Conservation (phyloP, 257 asterid species). For the Solanum sitiens region DNA sequence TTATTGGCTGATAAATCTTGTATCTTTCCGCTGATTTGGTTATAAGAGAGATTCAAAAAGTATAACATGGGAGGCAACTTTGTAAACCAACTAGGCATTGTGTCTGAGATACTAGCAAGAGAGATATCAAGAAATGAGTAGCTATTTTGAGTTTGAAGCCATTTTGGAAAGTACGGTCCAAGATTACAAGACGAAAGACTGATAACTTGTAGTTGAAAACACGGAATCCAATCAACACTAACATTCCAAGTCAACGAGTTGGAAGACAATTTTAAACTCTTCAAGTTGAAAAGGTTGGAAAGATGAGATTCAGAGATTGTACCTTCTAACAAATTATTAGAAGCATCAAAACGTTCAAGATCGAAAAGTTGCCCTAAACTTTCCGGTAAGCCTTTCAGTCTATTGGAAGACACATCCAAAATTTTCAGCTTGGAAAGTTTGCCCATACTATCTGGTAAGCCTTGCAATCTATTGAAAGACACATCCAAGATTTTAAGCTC, state of each 20-base stretch:
- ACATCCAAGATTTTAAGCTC: neutral
- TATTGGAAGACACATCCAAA: neutral
- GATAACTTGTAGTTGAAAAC: conserved; percentile 5
- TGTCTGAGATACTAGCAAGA: conserved; percentile 7
- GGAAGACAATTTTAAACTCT: conserved; percentile 10
- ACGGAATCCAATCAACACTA: conserved; percentile 9
- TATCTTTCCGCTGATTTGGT: conserved; percentile 18
- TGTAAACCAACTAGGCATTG: conserved; percentile 27
- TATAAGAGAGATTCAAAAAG: conserved; percentile 29
- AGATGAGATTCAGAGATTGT: conserved; percentile 13
- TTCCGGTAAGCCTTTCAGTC: neutral
- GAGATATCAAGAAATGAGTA: conserved; percentile 17
- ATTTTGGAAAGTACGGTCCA: conserved; percentile 24
- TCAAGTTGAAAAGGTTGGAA: conserved; percentile 3
- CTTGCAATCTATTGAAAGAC: neutral
- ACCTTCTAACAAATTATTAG: conserved; percentile 16
- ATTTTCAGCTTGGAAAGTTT: neutral
- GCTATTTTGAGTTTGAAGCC: conserved; percentile 22
- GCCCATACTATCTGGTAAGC: conserved; percentile 4
- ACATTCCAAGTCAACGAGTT: conserved; percentile 10
- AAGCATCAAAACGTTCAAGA: conserved; percentile 9
- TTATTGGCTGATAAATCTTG: conserved; percentile 3
- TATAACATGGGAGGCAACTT: conserved; percentile 8
- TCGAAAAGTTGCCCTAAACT: conserved; percentile 5
- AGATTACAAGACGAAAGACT: conserved; percentile 8